Percentiles rank a stretch among this genome's conserved stretches.
Evolutionary conservation across 164 flowering plant genomes (phyloP).

Genomic region (Macadamia tetraphylla): DNA sequence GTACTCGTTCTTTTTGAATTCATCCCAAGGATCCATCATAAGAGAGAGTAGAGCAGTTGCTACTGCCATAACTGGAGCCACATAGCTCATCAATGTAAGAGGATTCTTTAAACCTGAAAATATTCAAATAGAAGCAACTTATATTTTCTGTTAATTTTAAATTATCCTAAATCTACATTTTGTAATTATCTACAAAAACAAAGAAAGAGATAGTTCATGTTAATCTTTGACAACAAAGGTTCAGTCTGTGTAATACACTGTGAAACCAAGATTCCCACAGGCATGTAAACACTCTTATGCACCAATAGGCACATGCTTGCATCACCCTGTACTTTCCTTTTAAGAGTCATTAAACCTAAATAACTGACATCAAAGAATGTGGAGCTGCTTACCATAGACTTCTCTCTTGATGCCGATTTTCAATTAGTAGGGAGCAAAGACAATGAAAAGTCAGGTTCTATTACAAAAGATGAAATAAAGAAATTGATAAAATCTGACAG

Average conservation of each 20-base stretch:
- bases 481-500: background rate
- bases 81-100: constrained; percentile 86
- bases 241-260: background rate
- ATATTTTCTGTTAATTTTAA: background rate
- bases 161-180: background rate
- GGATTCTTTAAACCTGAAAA: constrained; percentile 87
- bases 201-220: background rate
- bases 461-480: constrained; percentile 4
- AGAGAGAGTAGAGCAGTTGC: constrained; percentile 78
- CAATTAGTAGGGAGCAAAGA: constrained; percentile 21
- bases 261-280: background rate
- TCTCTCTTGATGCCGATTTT: constrained; percentile 64
- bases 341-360: background rate
- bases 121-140: constrained; percentile 8
- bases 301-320: background rate
- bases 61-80: constrained; percentile 90
- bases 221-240: background rate
- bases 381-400: constrained; percentile 63
- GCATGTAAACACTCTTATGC: background rate
- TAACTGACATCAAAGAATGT: background rate
- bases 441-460: constrained; percentile 27
- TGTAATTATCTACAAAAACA: background rate
- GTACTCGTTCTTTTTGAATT: constrained; percentile 53
- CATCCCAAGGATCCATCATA: constrained; percentile 81
- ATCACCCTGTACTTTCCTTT: background rate